Conservation (phyloP, 306 rosid species). For the Fragaria vesca region DNA sequence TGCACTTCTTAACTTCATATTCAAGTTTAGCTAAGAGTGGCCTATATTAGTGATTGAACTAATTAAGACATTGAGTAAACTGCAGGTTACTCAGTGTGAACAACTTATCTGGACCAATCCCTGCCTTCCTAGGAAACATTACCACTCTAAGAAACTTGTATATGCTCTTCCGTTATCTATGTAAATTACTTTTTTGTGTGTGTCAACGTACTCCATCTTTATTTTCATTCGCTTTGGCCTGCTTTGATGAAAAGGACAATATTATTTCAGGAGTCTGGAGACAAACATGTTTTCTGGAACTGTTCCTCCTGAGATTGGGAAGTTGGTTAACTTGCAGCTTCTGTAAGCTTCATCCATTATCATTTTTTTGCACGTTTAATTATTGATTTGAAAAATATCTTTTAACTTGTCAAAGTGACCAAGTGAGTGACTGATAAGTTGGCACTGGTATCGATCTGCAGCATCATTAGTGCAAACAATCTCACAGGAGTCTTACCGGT, state of each 20-base stretch:
- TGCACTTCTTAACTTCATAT: not conserved
- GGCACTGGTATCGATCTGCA: not conserved
- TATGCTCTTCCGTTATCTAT: not conserved
- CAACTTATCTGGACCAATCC: not conserved
- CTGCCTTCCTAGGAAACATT: not conserved
- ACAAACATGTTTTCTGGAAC: not conserved
- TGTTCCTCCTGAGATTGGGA: not conserved
- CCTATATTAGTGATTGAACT: not conserved
- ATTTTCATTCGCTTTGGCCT: not conserved
- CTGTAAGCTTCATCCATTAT: not conserved
- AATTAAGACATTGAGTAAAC: not conserved
- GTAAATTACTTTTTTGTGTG: too few species aligned
- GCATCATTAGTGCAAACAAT: constrained; percentile 23
- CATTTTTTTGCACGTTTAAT: not conserved
- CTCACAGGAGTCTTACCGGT: constrained; percentile 33
- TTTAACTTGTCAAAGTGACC: not conserved
- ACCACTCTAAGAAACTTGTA: not conserved
- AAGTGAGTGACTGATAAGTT: not conserved
- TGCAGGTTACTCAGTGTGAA: constrained; percentile 11
- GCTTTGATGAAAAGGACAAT: not conserved
- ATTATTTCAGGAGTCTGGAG: not conserved
- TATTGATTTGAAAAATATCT: not conserved
- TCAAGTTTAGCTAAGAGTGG: not conserved
- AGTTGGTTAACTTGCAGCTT: not conserved
- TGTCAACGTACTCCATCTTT: too few species aligned